phyloP scores from a whole-genome alignment of 2,329 filamentous ascomycete genomes.

The Aspergillus sp. region DNA sequence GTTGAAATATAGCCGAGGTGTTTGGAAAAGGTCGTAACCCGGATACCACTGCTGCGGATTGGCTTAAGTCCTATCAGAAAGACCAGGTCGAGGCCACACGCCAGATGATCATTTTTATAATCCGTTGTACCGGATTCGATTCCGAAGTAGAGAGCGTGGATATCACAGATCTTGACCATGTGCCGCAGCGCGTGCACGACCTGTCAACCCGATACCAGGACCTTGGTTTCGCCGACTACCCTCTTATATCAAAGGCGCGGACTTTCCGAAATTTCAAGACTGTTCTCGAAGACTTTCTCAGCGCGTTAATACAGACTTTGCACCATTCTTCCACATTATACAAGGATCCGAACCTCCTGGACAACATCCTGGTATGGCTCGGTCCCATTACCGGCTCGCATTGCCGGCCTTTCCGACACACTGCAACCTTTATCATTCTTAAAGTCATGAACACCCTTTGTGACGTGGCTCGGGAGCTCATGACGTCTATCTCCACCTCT shows the following conservation, averaged over 20 bases:
- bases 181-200: constrained; percentile 72
- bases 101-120: constrained; percentile 62
- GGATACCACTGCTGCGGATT: constrained; percentile 58
- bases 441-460: constrained; percentile 78
- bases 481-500: constrained; percentile 70
- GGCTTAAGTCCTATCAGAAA: constrained; percentile 57
- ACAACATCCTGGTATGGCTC: constrained; percentile 88
- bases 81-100: constrained; percentile 56
- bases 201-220: constrained; percentile 86
- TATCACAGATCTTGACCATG: constrained; percentile 86
- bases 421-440: constrained; percentile 80
- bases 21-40: constrained; percentile 56
- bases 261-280: constrained; percentile 75
- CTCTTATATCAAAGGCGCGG: constrained; percentile 79
- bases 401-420: constrained; percentile 89
- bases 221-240: constrained; percentile 85
- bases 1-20: constrained; percentile 51
- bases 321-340: constrained; percentile 83
- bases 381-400: constrained; percentile 85
- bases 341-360: constrained; percentile 71
- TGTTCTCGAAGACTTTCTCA: constrained; percentile 75
- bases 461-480: constrained; percentile 67
- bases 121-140: constrained; percentile 74
- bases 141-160: constrained; percentile 77
- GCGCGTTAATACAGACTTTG: constrained; percentile 71